phyloP scores from a whole-genome alignment of 352 stramenopile genomes.

The Pythium oligandrum region DNA sequence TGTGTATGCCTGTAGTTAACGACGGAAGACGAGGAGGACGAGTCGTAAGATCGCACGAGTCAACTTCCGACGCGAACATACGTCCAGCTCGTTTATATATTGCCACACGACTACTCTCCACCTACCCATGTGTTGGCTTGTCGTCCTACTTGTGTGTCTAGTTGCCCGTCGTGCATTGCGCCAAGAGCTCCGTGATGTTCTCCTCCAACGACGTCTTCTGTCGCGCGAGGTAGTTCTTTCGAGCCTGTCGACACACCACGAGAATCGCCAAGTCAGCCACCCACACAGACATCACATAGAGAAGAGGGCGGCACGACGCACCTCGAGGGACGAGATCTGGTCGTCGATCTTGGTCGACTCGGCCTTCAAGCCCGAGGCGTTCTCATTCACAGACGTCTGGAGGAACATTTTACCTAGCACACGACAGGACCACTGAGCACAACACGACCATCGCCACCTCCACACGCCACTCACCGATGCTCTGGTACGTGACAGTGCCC shows the following conservation, averaged over 20 bases:
- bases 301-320: constrained; percentile 7
- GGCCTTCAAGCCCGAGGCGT: constrained; percentile 44
- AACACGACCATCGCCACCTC: no score
- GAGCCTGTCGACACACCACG: constrained; percentile 22
- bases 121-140: no score
- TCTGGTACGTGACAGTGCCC: constrained; percentile 60
- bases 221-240: constrained; percentile 77
- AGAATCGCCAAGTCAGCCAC: not conserved
- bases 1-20: constrained; percentile 32
- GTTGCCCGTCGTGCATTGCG: constrained; percentile 49
- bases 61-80: not conserved
- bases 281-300: no score
- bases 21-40: constrained; percentile 62
- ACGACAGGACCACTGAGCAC: no score
- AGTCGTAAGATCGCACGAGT: constrained; percentile 19
- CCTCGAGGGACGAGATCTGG: constrained; percentile 67
- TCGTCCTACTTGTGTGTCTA: constrained; percentile 3
- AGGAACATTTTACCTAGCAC: constrained; percentile 73
- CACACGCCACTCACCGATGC: constrained; percentile 28
- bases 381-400: constrained; percentile 50
- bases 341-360: constrained; percentile 58
- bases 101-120: not conserved
- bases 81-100: constrained; percentile 8
- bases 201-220: constrained; percentile 77
- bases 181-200: constrained; percentile 81